A percentile compares a stretch with the other conserved stretches of the same genome.
Conservation (phyloP, 2,329 filamentous ascomycete species). For the Neoscytalidium dimidiatum region DNA sequence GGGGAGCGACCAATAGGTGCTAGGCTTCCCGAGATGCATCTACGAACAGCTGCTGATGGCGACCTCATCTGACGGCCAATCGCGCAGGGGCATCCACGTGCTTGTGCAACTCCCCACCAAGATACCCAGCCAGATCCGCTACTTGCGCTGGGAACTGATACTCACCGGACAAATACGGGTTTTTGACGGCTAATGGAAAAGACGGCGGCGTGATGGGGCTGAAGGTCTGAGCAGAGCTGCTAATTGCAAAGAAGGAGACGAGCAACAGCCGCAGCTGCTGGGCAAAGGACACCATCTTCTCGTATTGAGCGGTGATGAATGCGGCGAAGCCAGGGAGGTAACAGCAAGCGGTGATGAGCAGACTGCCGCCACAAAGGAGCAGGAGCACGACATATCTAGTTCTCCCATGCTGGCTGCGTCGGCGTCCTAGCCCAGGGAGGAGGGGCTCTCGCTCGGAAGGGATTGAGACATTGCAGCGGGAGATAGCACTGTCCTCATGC, state of each 20-base stretch:
- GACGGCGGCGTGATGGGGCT: slow-evolving; percentile 41
- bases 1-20: slow-evolving; percentile 12
- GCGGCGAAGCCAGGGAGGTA: slow-evolving; percentile 4
- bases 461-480: slow-evolving; percentile 14
- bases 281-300: slow-evolving; percentile 14
- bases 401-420: neutral
- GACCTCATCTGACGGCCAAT: neutral
- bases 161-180: slow-evolving; percentile 43
- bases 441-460: slow-evolving; percentile 14
- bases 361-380: slow-evolving; percentile 10
- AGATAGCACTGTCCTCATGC: slow-evolving; percentile 1
- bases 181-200: slow-evolving; percentile 47
- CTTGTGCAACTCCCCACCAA: neutral
- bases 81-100: neutral
- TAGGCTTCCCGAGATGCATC: slow-evolving; percentile 11
- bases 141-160: neutral
- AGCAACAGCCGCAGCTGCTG: slow-evolving; percentile 5
- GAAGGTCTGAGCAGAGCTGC: slow-evolving; percentile 20
- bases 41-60: slow-evolving; percentile 6
- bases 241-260: slow-evolving; percentile 4
- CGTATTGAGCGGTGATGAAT: slow-evolving; percentile 1
- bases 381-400: slow-evolving; percentile 19
- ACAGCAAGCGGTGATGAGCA: slow-evolving; percentile 13
- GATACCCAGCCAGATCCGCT: neutral
- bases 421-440: slow-evolving; percentile 9